Evolutionary conservation across 2,329 filamentous ascomycete genomes (phyloP).

Genomic region (Xylariaceae sp.): DNA sequence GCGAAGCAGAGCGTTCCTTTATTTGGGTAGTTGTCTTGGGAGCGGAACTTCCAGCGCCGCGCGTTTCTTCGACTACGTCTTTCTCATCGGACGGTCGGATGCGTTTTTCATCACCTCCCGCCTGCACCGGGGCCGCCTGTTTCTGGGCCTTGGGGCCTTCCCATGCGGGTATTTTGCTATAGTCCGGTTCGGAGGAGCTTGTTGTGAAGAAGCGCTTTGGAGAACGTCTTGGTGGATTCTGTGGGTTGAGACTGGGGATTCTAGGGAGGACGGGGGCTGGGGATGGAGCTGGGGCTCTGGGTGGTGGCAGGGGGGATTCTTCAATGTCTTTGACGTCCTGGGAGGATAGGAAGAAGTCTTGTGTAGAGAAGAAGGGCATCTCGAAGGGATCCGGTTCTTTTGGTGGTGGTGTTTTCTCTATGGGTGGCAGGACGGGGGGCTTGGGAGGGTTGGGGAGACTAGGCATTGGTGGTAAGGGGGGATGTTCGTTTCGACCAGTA

Average conservation of each 20-base stretch:
- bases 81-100: slow-evolving; percentile 9
- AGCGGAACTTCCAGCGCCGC: background rate
- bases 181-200: slow-evolving; percentile 26
- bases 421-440: background rate
- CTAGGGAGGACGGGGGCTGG: background rate
- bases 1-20: background rate
- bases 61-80: background rate
- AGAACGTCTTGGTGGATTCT: slow-evolving; percentile 15
- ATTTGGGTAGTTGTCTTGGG: background rate
- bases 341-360: slow-evolving; percentile 43
- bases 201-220: slow-evolving; percentile 35
- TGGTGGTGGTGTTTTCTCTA: slow-evolving; percentile 1
- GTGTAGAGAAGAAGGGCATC: slow-evolving; percentile 39
- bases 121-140: slow-evolving; percentile 22
- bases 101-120: slow-evolving; percentile 21
- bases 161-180: slow-evolving; percentile 30
- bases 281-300: slow-evolving; percentile 1
- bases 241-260: background rate
- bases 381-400: slow-evolving; percentile 15
- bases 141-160: slow-evolving; percentile 23
- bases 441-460: slow-evolving; percentile 3
- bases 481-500: background rate
- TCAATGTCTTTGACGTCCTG: slow-evolving; percentile 44
- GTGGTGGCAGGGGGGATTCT: slow-evolving; percentile 22
- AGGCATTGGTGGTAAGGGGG: background rate